Percentiles rank a stretch among this genome's conserved stretches.
Evolutionary conservation across 306 rosid species (phyloP).

Genomic region (Gastrolobium bilobum): DNA sequence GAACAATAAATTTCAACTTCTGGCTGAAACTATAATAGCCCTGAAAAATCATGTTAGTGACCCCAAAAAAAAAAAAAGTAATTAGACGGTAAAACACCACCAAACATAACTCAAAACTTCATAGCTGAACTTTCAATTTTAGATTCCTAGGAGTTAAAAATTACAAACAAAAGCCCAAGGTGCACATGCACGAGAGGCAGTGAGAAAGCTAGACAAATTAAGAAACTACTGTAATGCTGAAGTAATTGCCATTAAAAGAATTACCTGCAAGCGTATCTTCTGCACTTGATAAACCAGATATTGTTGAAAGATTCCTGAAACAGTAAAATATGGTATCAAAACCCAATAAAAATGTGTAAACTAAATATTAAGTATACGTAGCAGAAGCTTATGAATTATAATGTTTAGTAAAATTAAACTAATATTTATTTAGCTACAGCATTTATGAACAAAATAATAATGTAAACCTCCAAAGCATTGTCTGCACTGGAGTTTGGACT

Average conservation of each 20-base stretch:
- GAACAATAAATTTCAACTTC: conserved; percentile 95
- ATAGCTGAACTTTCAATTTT: conserved; percentile 19
- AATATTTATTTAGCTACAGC: neutral
- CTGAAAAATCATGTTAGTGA: conserved; percentile 53
- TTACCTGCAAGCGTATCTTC: conserved; percentile 94
- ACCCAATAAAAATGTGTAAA: conserved; percentile 23
- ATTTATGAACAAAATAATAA: neutral
- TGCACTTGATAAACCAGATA: conserved; percentile 97
- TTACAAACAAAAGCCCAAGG: conserved; percentile 4
- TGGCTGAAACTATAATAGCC: conserved; percentile 99
- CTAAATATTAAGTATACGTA: conserved; percentile 18
- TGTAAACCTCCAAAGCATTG: conserved; percentile 4
- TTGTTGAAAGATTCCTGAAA: conserved; percentile 93
- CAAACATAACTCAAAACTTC: conserved; percentile 28
- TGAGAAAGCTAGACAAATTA: conserved; percentile 9
- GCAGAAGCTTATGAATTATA: neutral
- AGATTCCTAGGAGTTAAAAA: neutral
- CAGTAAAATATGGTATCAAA: conserved; percentile 31
- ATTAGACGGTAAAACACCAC: conserved; percentile 27
- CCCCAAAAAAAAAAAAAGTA: conserved; percentile 2
- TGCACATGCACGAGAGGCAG: neutral
- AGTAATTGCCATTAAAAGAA: conserved; percentile 9
- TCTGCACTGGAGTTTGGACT: neutral
- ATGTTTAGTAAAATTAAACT: conserved; percentile 34
- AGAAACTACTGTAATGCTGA: conserved; percentile 15